Base-by-base conservation (phyloP, 2,329 filamentous ascomycete species). In the Dactylellina parvicollis region DNA sequence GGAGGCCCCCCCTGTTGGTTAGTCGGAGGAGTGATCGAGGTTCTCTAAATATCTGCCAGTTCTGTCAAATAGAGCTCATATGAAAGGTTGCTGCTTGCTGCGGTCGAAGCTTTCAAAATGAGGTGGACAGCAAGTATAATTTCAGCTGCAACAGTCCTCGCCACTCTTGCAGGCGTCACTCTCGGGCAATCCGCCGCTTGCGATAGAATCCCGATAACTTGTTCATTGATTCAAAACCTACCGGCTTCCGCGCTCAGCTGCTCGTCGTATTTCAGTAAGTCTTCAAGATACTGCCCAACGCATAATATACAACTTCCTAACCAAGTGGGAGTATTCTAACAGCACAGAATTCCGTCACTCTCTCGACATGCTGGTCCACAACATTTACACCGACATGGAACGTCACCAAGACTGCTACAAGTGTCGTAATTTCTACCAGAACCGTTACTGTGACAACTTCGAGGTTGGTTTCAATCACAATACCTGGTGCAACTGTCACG, bases 361-460 rank as follows among this genome's bases (percentile, higher is more conserved):
- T 26, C 1, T 47, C 49, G 18, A 65, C 36, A 55, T 65, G 60
- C 30, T 47, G 50, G 1, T 32, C 59, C 0, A 55, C 49, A 1
- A 47, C 40, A 34, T 28, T 20, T 10, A 50, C 57, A 7, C 50
- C 57, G 0, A 50, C 16, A 4, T 61, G 40, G 4, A 61, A 50
- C 14, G 4, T 30, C 9, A 61, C 57, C 47, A 50, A 5, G n/a
- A 61, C 56, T 2, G 24, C 1, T 3, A n/a, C n/a, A n/a, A n/a
- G n/a, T n/a, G 34, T 46, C 1, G 4, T 46, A 1, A 22, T 46
- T 28, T 8, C n/a, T 7, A 49, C 28, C 16, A 24, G 5, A 20
- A 36, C 12, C 3, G 12, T 26, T 26, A 60, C 42, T 3, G 18
- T 24, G 5, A 49, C 34, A 2, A 28, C 44, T 1, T 26, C n/a